phyloP scores from a whole-genome alignment of 148 eudicot genomes.

The Drosera capensis region DNA sequence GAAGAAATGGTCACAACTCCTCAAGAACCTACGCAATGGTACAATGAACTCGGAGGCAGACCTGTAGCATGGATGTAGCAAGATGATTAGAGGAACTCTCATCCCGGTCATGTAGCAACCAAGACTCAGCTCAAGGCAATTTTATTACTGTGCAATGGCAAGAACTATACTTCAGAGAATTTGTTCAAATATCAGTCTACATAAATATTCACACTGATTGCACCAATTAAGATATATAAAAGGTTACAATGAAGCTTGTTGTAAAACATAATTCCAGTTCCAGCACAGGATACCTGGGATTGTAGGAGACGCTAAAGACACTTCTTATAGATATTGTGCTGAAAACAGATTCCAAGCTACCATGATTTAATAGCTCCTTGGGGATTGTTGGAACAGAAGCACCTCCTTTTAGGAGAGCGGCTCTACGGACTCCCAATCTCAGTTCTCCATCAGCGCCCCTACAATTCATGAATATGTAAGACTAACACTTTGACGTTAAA shows the following conservation, averaged over 20 bases:
- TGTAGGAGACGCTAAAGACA: constrained; percentile 57
- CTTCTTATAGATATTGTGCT: constrained; percentile 38
- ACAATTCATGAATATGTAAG: constrained; percentile 1
- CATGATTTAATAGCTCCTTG: constrained; percentile 25
- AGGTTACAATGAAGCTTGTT: too few relatives aligned
- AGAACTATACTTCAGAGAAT: too few relatives aligned
- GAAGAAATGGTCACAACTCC: constrained; percentile 43
- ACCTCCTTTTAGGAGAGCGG: constrained; percentile 41
- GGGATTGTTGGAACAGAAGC: constrained; percentile 21
- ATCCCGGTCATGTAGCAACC: not conserved
- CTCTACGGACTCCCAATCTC: constrained; percentile 78
- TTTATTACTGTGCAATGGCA: too few relatives aligned
- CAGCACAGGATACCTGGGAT: constrained; percentile 58
- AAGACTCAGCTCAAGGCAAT: not conserved
- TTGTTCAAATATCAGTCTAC: too few relatives aligned
- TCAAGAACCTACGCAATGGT: constrained; percentile 51
- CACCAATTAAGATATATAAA: too few relatives aligned
- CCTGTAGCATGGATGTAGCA: too few relatives aligned
- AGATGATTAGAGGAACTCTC: not conserved
- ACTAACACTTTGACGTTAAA: too few relatives aligned
- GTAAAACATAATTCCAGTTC: too few relatives aligned
- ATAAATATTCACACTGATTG: too few relatives aligned
- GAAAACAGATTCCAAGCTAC: constrained; percentile 30
- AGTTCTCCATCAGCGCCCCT: constrained; percentile 89
- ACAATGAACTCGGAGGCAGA: constrained; percentile 70